Base-by-base conservation (phyloP, 2,329 filamentous ascomycete genomes). In the Penicillium sp. region DNA sequence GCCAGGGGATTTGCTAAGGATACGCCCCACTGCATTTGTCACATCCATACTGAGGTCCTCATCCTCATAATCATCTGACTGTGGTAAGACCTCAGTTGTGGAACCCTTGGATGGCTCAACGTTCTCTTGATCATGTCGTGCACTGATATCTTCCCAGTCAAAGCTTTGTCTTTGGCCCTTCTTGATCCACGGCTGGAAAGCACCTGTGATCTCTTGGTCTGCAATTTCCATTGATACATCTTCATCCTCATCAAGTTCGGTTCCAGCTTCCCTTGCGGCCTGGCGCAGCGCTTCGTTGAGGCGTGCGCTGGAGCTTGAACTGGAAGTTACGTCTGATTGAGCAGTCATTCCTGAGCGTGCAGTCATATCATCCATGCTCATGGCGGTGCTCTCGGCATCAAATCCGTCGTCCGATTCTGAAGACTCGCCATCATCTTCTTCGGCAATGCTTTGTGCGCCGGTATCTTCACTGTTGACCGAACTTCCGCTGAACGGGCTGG, bases 31-130 rank as follows among this genome's bases (percentile, higher is more conserved):
- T 8, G 83, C 88, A 46, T 82, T 83, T 2, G 92, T 96, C 7
- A 96, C 88, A 60, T 97, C 92, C 92, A 97, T 96, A 18, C 89
- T 93, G 77, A 95, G 84, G 33, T 91, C 88, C 55, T 82, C 80
- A 16, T 80, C 78, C 19, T 78, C 73, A 11, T 79, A 76, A 19
- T 76, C 43, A 75, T 71, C 50, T 68, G 67, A 22, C 54, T 52
- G 48, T 54, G 61, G 52, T 10, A 52, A 38, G 41, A 54, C 42
- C 13, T 48, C 35, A 6, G 31, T 22, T 7, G 49, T 39, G 34
- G 28, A 28, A 42, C 16, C 22, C n/a, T 64, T 61, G 33, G 69
- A 65, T 12, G 66, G 68, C 43, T 71, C 64, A 10, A 71, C 45
- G 52, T 76, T 77, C 51, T 77, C 75, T 48, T 76, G 74, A 42